Percentiles rank a stretch among this genome's conserved stretches.
phyloP scores from a whole-genome alignment of 2,329 filamentous ascomycete genomes.

The Cytospora leucostoma region DNA sequence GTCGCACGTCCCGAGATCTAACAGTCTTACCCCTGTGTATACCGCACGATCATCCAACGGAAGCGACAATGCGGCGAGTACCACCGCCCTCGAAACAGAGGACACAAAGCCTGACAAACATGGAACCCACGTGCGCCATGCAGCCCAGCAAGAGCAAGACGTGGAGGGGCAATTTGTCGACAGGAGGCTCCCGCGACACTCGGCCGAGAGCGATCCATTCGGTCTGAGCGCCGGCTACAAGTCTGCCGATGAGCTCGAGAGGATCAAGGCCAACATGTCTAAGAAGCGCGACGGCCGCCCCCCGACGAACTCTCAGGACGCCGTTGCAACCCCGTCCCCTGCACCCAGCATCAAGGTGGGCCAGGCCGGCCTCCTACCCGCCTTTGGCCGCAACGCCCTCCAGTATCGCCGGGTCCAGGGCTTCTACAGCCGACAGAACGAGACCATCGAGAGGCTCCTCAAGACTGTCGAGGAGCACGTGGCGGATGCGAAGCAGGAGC shows the following conservation, averaged over 20 bases:
- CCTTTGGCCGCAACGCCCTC: slow-evolving; percentile 37
- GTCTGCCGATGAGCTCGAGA: slow-evolving; percentile 71
- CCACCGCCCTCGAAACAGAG: slow-evolving; percentile 48
- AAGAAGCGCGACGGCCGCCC: slow-evolving; percentile 63
- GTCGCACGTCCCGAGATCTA: slow-evolving; percentile 30
- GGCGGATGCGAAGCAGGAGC: slow-evolving; percentile 76
- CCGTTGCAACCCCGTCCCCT: slow-evolving; percentile 22
- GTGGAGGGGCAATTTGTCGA: slow-evolving; percentile 51
- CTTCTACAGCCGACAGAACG: slow-evolving; percentile 91
- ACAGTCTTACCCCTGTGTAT: slow-evolving; percentile 33
- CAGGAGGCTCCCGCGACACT: slow-evolving; percentile 57
- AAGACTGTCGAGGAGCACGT: slow-evolving; percentile 93
- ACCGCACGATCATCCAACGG: slow-evolving; percentile 30
- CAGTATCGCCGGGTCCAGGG: slow-evolving; percentile 57
- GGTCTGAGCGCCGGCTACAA: slow-evolving; percentile 77
- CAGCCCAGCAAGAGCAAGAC: slow-evolving; percentile 38
- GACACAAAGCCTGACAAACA: slow-evolving; percentile 39
- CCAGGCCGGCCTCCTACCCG: slow-evolving; percentile 35
- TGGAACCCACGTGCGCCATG: slow-evolving; percentile 44
- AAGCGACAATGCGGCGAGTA: slow-evolving; percentile 33
- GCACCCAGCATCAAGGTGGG: slow-evolving; percentile 24
- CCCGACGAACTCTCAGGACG: slow-evolving; percentile 32
- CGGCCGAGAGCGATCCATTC: slow-evolving; percentile 74
- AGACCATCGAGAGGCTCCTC: slow-evolving; percentile 86
- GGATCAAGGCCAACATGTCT: slow-evolving; percentile 78